Evolutionary conservation across 331 rosid genomes (phyloP), one percentile per base, ranked within the genome.

Genomic region (Dryas integrifolia): DNA sequence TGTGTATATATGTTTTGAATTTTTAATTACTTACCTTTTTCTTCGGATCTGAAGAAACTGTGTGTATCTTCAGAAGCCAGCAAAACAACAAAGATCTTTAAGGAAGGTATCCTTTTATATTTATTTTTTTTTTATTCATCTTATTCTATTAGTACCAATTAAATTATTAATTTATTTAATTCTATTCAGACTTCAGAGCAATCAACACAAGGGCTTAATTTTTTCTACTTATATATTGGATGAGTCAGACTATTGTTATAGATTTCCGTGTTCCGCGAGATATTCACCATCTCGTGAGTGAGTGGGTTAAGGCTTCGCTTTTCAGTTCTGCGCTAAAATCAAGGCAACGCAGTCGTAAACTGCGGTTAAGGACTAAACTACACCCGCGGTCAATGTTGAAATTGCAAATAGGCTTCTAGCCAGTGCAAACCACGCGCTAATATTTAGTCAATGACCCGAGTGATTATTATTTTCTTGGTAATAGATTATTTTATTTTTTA

Each of bases 41-140:
- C 84, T 86, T 90, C 83, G 92, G 89, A 88, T 90, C 89, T 83
- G 87, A 80, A 76, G 84, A 72, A 80, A 83, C 75, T 12, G 70
- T 73, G 65, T 72, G 74, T 74, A 76, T 65, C 82, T 75, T 72
- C 67, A 55, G 71, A 78, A 79, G 82, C 83, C 85, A 82, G 80
- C 91, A 86, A 85, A 84, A 80, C 83, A 88, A 76, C 89, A 83
- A 82, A 86, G 81, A 90, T 78, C 71, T 85, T 76, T 80, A 50
- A 78, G 80, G 74, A 84, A 59, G 59, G 77, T 38, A 81, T 52
- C 65, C 66, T 39, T n/a, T 21, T 21, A 21, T 21, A 21, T 21
- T 21, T 21, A 10, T 56, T 67, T 68, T 57, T n/a, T 41, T 4
- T 1, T 56, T 9, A 15, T 57, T 15, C 26, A 2, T 43, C 48